A percentile compares a stretch with the other conserved stretches of the same genome.
Conservation (phyloP, 306 rosid genomes). For the Corylus americana region DNA sequence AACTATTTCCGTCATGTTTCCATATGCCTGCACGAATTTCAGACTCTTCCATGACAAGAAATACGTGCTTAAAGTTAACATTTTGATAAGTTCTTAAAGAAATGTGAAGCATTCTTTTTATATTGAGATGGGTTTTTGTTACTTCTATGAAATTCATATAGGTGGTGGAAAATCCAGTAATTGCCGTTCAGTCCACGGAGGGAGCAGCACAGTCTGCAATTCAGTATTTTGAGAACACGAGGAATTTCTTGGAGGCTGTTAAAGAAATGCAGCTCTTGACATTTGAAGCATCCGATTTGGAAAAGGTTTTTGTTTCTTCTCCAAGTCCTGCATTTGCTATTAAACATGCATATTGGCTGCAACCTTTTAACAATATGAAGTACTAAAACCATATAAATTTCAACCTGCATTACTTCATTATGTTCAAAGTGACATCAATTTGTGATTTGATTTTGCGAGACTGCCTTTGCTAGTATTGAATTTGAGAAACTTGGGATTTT, state of each 20-base stretch:
- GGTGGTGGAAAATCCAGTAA: constrained; percentile 83
- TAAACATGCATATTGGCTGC: background rate
- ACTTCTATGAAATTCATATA: constrained; percentile 12
- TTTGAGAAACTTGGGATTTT: constrained; percentile 28
- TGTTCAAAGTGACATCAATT: background rate
- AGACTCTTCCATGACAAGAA: too few relatives aligned
- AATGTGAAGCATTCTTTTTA: background rate
- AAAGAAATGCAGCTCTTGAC: constrained; percentile 83
- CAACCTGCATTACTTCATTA: background rate
- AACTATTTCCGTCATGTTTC: background rate
- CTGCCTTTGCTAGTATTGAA: background rate
- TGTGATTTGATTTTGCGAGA: background rate
- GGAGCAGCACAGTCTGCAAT: constrained; percentile 94
- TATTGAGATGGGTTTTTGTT: background rate
- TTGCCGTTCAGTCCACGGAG: constrained; percentile 64
- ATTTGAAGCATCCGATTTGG: constrained; percentile 93
- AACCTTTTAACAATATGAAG: background rate
- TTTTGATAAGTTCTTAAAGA: too few relatives aligned
- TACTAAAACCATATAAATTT: background rate
- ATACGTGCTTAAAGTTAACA: too few relatives aligned
- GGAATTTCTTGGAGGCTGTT: constrained; percentile 90
- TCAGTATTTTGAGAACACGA: constrained; percentile 95
- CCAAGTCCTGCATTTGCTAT: background rate
- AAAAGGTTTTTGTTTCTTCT: constrained; percentile 56
- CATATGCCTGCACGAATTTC: too few relatives aligned